Evolutionary conservation across 2,329 filamentous ascomycete species (phyloP).

Genomic region (Venturia carpophila): DNA sequence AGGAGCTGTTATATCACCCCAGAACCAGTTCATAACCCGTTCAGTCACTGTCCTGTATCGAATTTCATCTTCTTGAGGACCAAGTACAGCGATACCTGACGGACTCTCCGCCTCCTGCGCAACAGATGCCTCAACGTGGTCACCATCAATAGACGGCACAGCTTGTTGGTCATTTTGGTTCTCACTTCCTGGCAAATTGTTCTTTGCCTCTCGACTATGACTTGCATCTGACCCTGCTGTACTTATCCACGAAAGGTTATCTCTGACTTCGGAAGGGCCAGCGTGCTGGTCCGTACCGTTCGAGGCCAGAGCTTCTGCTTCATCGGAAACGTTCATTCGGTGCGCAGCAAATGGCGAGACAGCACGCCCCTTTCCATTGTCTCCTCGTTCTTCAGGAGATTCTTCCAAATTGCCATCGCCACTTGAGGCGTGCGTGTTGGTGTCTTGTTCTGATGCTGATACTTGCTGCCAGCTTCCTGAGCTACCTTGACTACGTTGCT

Average conservation of each 20-base stretch:
- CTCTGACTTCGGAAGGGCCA: conserved; percentile 3
- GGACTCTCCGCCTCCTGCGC: neutral
- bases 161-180: neutral
- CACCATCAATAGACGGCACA: neutral
- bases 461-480: conserved; percentile 36
- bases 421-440: neutral
- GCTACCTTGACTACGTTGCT: conserved; percentile 23
- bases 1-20: conserved; percentile 34
- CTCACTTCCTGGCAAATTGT: neutral
- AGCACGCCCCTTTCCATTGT: neutral
- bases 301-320: neutral
- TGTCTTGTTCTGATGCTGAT: conserved; percentile 17
- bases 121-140: neutral
- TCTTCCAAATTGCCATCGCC: neutral
- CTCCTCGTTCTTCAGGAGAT: neutral
- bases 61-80: neutral
- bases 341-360: neutral
- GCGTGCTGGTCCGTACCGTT: neutral
- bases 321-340: neutral
- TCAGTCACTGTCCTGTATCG: conserved; percentile 22
- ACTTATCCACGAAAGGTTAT: conserved; percentile 15
- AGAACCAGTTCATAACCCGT: conserved; percentile 39
- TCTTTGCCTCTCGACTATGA: neutral
- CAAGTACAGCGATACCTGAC: neutral
- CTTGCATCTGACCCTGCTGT: conserved; percentile 12